Evolutionary conservation across 2,329 filamentous ascomycete genomes (phyloP).

Genomic region (Didymella glomerata): DNA sequence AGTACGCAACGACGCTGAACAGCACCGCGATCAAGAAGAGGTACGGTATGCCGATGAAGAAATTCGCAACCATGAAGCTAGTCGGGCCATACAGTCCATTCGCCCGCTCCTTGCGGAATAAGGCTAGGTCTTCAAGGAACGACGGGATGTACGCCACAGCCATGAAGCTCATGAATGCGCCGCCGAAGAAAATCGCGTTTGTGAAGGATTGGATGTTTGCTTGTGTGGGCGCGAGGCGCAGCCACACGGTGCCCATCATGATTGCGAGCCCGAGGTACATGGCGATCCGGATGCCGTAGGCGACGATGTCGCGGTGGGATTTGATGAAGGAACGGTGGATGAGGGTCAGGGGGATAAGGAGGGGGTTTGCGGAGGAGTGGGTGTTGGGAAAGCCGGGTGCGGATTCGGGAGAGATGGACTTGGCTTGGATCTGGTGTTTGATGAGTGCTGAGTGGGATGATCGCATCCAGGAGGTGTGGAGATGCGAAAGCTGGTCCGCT

Average conservation of each 20-base stretch:
- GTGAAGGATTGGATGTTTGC: constrained; percentile 80
- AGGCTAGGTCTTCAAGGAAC: constrained; percentile 79
- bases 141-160: constrained; percentile 81
- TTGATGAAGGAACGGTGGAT: constrained; percentile 84
- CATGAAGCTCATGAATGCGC: constrained; percentile 64
- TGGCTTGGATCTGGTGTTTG: constrained; percentile 37
- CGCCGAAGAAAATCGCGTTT: constrained; percentile 74
- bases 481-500: constrained; percentile 59
- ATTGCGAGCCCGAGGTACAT: constrained; percentile 85
- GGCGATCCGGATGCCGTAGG: constrained; percentile 80
- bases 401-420: not conserved
- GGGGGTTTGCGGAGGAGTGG: constrained; percentile 52
- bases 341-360: constrained; percentile 68
- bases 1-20: constrained; percentile 80
- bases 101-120: constrained; percentile 77
- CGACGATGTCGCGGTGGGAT: constrained; percentile 82
- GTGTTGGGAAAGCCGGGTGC: not conserved
- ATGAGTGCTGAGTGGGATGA: constrained; percentile 54
- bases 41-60: constrained; percentile 81
- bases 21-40: constrained; percentile 79
- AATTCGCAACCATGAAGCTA: constrained; percentile 79
- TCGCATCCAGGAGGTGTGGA: constrained; percentile 65
- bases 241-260: constrained; percentile 89
- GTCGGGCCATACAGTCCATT: constrained; percentile 83
- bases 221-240: constrained; percentile 74